phyloP scores from a whole-genome alignment of 768 basidiomycete species.

The Amanita pseudoporphyria region DNA sequence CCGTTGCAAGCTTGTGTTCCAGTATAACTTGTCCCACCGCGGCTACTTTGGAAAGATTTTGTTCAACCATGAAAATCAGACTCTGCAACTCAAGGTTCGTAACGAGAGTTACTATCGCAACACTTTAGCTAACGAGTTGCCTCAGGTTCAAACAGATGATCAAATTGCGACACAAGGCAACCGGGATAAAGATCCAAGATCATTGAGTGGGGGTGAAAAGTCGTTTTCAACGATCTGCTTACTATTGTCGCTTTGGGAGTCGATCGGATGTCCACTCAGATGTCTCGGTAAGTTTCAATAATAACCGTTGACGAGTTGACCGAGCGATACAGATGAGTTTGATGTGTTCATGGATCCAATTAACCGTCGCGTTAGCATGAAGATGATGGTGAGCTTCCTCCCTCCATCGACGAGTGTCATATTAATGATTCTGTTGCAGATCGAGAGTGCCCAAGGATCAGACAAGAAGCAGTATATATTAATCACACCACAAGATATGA shows the following conservation, averaged over 20 bases:
- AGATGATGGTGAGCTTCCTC: conserved; percentile 66
- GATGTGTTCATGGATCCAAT: conserved; percentile 98
- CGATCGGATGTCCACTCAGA: conserved; percentile 86
- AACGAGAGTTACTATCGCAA: neutral
- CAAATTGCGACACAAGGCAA: conserved; percentile 50
- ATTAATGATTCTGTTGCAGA: conserved; percentile 32
- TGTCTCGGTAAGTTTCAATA: conserved; percentile 58
- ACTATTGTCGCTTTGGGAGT: conserved; percentile 92
- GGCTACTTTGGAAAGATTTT: conserved; percentile 85
- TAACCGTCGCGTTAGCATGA: conserved; percentile 87
- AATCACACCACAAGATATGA: conserved; percentile 95
- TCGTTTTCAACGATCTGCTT: conserved; percentile 95
- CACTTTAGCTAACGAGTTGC: neutral
- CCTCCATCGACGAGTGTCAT: neutral
- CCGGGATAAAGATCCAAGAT: conserved; percentile 76
- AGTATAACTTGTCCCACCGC: conserved; percentile 72
- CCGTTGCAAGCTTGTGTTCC: conserved; percentile 77
- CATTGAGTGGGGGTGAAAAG: conserved; percentile 90
- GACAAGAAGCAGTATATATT: conserved; percentile 90
- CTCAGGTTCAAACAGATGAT: conserved; percentile 77
- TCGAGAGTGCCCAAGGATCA: conserved; percentile 81
- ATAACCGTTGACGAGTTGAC: neutral
- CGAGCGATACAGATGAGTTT: conserved; percentile 65
- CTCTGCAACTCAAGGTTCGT: conserved; percentile 51
- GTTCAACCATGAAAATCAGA: conserved; percentile 68